These are phyloP conservation scores for Aspergillus caelatus DNA, from an alignment of 2,329 filamentous ascomycete genomes.

Conservation along the genomic window DNA sequence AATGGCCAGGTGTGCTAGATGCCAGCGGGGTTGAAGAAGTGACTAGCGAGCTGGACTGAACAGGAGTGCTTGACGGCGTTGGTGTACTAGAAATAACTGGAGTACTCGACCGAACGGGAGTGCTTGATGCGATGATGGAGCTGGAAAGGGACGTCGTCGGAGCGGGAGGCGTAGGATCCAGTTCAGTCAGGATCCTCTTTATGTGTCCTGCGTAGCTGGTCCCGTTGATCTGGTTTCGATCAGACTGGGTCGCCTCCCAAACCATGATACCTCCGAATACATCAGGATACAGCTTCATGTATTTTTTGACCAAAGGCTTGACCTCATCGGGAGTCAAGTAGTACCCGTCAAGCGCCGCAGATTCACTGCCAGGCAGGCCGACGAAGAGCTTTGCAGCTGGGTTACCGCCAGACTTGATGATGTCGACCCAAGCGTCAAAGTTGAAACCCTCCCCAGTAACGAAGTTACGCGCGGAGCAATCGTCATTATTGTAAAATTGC, in stretches of 20 bases:
- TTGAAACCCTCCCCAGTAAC: slow-evolving; percentile 47
- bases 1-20: slow-evolving; percentile 15
- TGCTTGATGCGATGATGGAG: slow-evolving; percentile 4
- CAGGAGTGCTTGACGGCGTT: slow-evolving; percentile 9
- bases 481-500: slow-evolving; percentile 59
- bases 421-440: slow-evolving; percentile 50
- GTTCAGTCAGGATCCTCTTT: slow-evolving; percentile 46
- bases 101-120: slow-evolving; percentile 2
- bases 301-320: slow-evolving; percentile 47
- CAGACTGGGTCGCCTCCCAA: slow-evolving; percentile 58
- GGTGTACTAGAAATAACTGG: slow-evolving; percentile 3
- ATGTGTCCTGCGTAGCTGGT: slow-evolving; percentile 51
- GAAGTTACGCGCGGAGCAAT: slow-evolving; percentile 53
- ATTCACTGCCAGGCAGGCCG: slow-evolving; percentile 49
- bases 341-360: slow-evolving; percentile 35
- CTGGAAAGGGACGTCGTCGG: slow-evolving; percentile 19
- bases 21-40: neutral
- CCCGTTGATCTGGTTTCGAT: slow-evolving; percentile 49
- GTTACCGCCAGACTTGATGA: slow-evolving; percentile 40
- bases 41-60: slow-evolving; percentile 2
- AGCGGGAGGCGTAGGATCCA: slow-evolving; percentile 27
- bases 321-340: slow-evolving; percentile 55
- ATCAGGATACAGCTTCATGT: slow-evolving; percentile 41
- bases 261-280: slow-evolving; percentile 63
- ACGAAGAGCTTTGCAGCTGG: slow-evolving; percentile 57